Conservation (phyloP, 2,329 filamentous ascomycete genomes). For the Epichloe typhina region DNA sequence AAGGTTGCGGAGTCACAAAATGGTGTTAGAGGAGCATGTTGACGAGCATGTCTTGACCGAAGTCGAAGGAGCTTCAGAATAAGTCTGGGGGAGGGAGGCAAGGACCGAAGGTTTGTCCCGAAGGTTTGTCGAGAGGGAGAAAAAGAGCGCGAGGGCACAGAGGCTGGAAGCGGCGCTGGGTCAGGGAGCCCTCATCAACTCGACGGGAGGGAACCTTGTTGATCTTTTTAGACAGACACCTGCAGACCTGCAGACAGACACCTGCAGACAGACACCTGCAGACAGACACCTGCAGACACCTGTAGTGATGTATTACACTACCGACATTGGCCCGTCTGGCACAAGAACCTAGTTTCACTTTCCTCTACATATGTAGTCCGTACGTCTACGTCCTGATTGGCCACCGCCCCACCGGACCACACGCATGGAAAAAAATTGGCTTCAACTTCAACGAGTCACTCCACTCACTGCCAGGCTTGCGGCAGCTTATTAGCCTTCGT, state of each 20-base stretch:
- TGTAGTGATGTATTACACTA: too few relatives aligned
- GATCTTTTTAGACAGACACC: too few relatives aligned
- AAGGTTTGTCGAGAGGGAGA: not conserved
- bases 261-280: too few relatives aligned
- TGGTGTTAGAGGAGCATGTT: conserved; percentile 1
- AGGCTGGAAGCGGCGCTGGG: not conserved
- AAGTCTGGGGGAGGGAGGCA: not conserved
- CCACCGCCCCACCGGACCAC: not conserved
- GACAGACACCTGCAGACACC: not conserved
- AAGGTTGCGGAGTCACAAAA: not conserved
- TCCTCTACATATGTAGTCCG: not conserved
- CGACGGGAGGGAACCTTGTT: not conserved
- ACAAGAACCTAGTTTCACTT: too few relatives aligned
- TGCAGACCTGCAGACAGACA: too few relatives aligned
- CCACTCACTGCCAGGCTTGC: not conserved
- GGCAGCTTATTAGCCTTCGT: not conserved
- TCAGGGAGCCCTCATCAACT: not conserved
- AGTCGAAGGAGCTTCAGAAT: not conserved
- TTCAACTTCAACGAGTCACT: not conserved
- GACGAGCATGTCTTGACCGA: not conserved
- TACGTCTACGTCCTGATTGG: conserved; percentile 1
- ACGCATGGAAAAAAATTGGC: not conserved
- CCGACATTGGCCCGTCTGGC: too few relatives aligned
- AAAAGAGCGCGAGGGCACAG: not conserved
- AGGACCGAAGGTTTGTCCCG: too few relatives aligned